Percentiles rank a stretch among this genome's conserved stretches.
phyloP scores from a whole-genome alignment of 2,329 filamentous ascomycete genomes.

The Colletotrichum spinosum region DNA sequence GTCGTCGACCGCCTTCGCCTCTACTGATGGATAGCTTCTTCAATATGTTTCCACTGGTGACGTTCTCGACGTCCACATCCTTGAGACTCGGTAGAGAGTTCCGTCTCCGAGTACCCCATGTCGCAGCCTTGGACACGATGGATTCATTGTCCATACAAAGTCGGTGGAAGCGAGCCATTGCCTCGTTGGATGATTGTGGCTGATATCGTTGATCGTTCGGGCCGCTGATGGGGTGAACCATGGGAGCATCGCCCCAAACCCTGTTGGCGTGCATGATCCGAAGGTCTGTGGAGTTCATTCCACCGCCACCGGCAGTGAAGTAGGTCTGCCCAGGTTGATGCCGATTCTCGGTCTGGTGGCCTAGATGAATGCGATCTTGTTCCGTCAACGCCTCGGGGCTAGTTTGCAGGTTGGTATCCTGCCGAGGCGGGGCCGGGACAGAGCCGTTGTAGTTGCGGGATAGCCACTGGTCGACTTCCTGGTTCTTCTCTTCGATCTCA shows the following conservation, averaged over 20 bases:
- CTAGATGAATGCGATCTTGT: conserved; percentile 56
- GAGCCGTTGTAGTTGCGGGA: conserved; percentile 43
- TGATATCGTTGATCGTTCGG: conserved; percentile 51
- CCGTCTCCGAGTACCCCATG: conserved; percentile 76
- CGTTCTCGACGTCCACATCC: conserved; percentile 66
- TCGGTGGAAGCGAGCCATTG: conserved; percentile 64
- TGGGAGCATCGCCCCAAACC: conserved; percentile 63
- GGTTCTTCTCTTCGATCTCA: conserved; percentile 59
- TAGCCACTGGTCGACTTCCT: conserved; percentile 64
- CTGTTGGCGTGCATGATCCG: conserved; percentile 61
- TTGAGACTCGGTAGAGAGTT: conserved; percentile 68
- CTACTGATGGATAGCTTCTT: conserved; percentile 70
- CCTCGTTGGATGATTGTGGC: conserved; percentile 63
- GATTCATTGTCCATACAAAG: conserved; percentile 68
- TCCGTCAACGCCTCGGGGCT: conserved; percentile 31
- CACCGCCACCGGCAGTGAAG: conserved; percentile 54
- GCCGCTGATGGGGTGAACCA: conserved; percentile 57
- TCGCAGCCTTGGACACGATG: conserved; percentile 72
- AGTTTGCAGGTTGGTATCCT: conserved; percentile 13
- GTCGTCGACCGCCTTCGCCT: conserved; percentile 57
- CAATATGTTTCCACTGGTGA: conserved; percentile 70
- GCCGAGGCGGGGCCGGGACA: conserved; percentile 21
- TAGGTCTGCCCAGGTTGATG: conserved; percentile 63
- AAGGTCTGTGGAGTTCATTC: conserved; percentile 59
- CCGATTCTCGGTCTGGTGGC: conserved; percentile 62